Conservation (phyloP, 176 grass and related monocot genomes). For the Ensete glaucum region DNA sequence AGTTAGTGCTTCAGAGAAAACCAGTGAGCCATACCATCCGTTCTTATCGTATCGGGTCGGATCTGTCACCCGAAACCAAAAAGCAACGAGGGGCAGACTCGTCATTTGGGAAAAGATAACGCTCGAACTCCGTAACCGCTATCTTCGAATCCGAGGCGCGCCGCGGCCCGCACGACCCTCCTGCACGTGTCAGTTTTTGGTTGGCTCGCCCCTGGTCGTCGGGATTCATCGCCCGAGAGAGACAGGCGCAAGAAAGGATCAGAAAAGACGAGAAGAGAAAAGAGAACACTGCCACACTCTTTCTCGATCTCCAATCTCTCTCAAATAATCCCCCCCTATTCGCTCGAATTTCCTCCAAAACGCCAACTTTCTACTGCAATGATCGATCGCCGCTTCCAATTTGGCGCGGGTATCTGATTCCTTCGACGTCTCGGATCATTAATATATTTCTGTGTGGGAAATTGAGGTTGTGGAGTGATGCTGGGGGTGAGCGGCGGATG, state of each 20-base stretch:
- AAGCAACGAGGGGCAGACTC: too few species aligned
- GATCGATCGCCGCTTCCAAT: background rate
- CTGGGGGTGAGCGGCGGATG: background rate
- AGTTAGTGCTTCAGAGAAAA: too few species aligned
- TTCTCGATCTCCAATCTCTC: background rate
- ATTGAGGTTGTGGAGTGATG: background rate
- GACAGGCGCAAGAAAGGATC: background rate
- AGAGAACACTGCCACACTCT: background rate
- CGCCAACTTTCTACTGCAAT: background rate
- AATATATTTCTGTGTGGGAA: background rate
- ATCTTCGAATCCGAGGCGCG: constrained; percentile 10
- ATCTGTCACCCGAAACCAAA: too few species aligned
- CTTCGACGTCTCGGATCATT: background rate
- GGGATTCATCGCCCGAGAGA: constrained; percentile 1
- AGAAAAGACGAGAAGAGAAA: background rate
- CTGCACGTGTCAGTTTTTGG: background rate
- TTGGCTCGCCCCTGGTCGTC: background rate
- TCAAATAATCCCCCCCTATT: background rate
- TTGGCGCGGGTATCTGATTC: background rate
- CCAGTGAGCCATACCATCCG: too few species aligned
- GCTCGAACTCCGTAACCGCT: background rate
- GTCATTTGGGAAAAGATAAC: too few species aligned
- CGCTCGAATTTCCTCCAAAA: background rate
- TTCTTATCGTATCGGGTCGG: too few species aligned
- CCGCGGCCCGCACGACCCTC: background rate